Evolutionary conservation across 495 filamentous ascomycete species (phyloP), one percentile per base, ranked within the genome.

Genomic region (Annulohypoxylon maeteangense): DNA sequence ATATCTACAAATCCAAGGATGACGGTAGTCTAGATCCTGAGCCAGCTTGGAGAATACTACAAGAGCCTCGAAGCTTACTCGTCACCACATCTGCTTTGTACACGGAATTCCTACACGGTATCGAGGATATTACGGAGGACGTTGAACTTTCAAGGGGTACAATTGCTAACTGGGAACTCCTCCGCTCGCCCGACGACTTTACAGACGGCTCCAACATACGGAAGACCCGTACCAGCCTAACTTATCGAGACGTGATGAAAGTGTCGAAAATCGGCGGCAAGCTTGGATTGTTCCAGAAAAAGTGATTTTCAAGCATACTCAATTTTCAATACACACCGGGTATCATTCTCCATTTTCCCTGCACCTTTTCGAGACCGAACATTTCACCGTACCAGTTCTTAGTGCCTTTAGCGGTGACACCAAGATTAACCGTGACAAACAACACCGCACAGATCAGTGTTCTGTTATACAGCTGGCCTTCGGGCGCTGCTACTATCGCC

Each of bases 161-260:
- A 1, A 84, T 99, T 62, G 89, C 88, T 25, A 99, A 98, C 77
- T 99, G 96, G 96, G 75, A 80, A 32, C 80, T 96, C 22, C 80
- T 99, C 47, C 87, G 91, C 14, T 85, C 91, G 32, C 80, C 81
- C 16, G 81, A 84, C 12, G 62, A 45, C n/a, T 93, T 90, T 75
- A 68, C 73, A 34, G 76, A 77, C 22, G 93, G 92, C 1, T 80
- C 78, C 51, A 89, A 86, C 69, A 72, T 85, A 70, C 87, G 95
- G 56, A 78, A 81, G 70, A 92, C 87, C 3, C 87, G 95, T 75
- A 88, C 89, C 25, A 98, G 95, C 78, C 82, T 98, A 69, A 99
- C 95, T 7, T 98, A 93, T 84, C 87, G 96, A 59, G 95, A 98
- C 81, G 96, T 98, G 45, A 81, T 93, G 62, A 95, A 91, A 77